Conservation (phyloP, 2,329 filamentous ascomycete genomes). For the Colletotrichum plurivorum region DNA sequence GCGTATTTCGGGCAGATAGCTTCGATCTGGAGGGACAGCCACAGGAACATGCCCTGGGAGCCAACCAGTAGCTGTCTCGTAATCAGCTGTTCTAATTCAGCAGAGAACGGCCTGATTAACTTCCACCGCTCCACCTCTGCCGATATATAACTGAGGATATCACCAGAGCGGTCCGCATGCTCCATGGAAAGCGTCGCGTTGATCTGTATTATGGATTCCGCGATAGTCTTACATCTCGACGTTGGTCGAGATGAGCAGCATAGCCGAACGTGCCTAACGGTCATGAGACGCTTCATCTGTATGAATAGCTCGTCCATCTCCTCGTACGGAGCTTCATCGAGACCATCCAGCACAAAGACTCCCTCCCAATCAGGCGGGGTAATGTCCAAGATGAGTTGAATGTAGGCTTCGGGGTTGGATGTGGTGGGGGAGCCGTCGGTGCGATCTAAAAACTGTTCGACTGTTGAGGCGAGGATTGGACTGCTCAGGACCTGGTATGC, state of each 20-base stretch:
- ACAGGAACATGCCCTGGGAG: background rate
- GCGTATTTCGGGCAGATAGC: background rate
- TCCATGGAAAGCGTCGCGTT: background rate
- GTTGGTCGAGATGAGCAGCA: constrained; percentile 8
- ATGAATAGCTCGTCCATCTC: background rate
- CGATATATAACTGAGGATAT: background rate
- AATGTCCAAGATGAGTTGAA: background rate
- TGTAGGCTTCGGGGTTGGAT: background rate
- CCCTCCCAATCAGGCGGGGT: background rate
- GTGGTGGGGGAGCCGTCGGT: background rate
- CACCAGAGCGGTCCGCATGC: background rate
- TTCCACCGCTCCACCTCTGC: background rate
- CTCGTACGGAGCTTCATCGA: background rate
- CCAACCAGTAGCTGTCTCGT: background rate
- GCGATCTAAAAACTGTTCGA: background rate
- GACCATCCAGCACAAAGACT: background rate
- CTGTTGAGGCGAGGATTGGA: background rate
- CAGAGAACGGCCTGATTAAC: background rate
- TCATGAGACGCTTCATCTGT: background rate
- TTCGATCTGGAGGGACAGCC: background rate
- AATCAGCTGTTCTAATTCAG: background rate
- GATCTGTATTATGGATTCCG: background rate
- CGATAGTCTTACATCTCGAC: background rate
- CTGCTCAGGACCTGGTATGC: background rate
- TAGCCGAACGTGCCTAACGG: background rate